phyloP scores from a whole-genome alignment of 768 basidiomycete species.

The Amanita jacksonii region DNA sequence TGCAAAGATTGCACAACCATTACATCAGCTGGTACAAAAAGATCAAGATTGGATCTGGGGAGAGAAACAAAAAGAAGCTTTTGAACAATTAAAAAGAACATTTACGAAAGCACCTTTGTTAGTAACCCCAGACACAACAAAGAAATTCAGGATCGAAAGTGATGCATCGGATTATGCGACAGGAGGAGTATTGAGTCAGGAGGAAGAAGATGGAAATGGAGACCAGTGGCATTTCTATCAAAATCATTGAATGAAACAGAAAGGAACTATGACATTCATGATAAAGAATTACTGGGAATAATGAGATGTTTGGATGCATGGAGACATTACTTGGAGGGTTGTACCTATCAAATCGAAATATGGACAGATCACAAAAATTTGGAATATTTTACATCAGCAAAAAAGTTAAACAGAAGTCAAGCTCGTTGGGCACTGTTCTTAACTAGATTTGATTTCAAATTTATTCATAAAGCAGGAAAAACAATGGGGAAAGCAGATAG shows the following conservation, averaged over 20 bases:
- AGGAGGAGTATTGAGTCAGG: neutral
- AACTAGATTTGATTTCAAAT: neutral
- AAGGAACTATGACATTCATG: neutral
- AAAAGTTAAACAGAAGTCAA: slow-evolving; percentile 2
- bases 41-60: neutral
- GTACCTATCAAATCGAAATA: neutral
- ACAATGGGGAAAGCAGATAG: neutral
- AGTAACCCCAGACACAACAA: no score
- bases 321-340: neutral
- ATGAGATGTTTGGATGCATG: neutral
- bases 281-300: neutral
- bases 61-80: neutral
- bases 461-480: neutral
- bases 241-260: neutral
- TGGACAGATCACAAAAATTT: slow-evolving; percentile 11
- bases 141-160: neutral
- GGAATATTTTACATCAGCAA: slow-evolving; percentile 2
- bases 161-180: neutral
- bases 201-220: neutral
- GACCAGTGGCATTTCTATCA: neutral
- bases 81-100: neutral
- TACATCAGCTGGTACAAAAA: neutral
- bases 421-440: neutral
- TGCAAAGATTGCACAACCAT: no score
- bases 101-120: neutral